Evolutionary conservation across 1,139 yeast genomes (phyloP).

Genomic region (Maudiozyma humilis): DNA sequence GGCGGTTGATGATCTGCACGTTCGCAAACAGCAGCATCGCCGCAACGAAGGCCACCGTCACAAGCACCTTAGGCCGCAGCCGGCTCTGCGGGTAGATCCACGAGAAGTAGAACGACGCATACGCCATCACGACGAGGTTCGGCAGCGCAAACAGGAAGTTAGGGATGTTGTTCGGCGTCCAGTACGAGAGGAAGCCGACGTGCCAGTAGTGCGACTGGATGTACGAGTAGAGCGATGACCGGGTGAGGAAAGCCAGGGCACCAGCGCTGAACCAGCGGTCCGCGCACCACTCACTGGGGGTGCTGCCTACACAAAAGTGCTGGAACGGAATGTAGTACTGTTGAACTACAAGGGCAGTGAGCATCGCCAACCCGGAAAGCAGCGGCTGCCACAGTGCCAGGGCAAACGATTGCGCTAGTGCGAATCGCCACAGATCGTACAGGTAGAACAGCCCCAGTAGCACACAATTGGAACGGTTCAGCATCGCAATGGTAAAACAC

Average conservation of each 20-base stretch:
- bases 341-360: constrained; percentile 38
- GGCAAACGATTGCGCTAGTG: constrained; percentile 12
- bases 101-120: constrained; percentile 29
- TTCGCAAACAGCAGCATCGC: constrained; percentile 63
- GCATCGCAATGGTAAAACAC: constrained; percentile 47
- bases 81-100: constrained; percentile 20
- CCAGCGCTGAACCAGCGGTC: too few relatives aligned
- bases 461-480: constrained; percentile 68
- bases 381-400: constrained; percentile 32
- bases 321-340: constrained; percentile 46
- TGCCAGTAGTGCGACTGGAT: constrained; percentile 83
- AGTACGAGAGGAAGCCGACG: constrained; percentile 69
- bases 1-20: constrained; percentile 76
- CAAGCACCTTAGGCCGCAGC: constrained; percentile 36
- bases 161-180: constrained; percentile 75
- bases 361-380: constrained; percentile 49
- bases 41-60: constrained; percentile 39
- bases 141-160: constrained; percentile 78
- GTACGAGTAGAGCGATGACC: constrained; percentile 54
- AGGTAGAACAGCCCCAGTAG: constrained; percentile 62
- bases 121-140: constrained; percentile 39
- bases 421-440: constrained; percentile 41
- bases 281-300: constrained; percentile 75
- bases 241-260: constrained; percentile 24
- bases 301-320: constrained; percentile 49